Conservation (phyloP, 306 rosid species). For the Cucurbita moschata region DNA sequence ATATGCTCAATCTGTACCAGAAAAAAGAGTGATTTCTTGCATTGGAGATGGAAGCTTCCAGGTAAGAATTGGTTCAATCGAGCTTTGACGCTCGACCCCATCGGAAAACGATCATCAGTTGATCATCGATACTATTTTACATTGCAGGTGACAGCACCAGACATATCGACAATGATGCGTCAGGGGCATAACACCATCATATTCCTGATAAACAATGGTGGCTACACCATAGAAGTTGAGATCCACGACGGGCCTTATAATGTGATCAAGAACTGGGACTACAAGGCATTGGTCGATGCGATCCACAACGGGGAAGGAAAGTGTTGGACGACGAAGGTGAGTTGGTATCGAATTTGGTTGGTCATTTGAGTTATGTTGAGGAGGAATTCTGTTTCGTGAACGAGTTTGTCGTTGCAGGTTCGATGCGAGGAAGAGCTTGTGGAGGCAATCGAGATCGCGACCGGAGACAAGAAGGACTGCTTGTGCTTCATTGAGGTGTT, state of each 20-base stretch:
- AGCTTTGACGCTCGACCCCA: neutral
- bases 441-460: constrained; percentile 32
- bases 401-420: constrained; percentile 17
- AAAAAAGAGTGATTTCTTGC: constrained; percentile 40
- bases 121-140: neutral
- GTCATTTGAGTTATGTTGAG: neutral
- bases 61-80: constrained; percentile 10
- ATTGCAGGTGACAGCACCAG: constrained; percentile 43
- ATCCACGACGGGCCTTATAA: constrained; percentile 62
- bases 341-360: neutral
- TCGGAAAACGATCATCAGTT: neutral
- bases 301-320: constrained; percentile 57
- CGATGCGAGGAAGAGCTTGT: constrained; percentile 46
- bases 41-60: constrained; percentile 67
- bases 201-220: constrained; percentile 58
- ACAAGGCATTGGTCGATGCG: constrained; percentile 47
- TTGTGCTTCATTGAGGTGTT: constrained; percentile 54
- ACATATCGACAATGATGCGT: constrained; percentile 52
- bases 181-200: constrained; percentile 34
- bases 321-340: constrained; percentile 70
- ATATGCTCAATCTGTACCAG: constrained; percentile 43
- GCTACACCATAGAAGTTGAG: constrained; percentile 59
- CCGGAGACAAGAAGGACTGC: constrained; percentile 27
- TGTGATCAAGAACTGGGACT: constrained; percentile 60
- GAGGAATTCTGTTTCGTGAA: neutral